Evolutionary conservation across 208 protist genomes (phyloP).

Genomic region (Phytomonas francai): DNA sequence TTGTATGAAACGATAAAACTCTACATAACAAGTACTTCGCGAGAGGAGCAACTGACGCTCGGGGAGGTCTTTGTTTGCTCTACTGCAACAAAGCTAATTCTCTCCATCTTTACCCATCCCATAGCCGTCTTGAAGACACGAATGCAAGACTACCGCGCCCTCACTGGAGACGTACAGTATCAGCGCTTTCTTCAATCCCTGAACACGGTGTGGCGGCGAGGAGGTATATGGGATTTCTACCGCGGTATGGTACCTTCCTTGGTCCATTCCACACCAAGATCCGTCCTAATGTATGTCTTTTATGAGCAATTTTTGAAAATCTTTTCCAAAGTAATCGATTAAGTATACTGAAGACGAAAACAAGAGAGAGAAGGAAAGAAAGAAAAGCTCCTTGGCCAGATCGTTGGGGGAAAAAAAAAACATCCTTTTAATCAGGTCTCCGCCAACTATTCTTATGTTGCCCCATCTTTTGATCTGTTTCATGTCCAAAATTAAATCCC

Average conservation of each 20-base stretch:
- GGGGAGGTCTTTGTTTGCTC: conserved; percentile 60
- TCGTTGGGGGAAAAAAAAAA: too few relatives aligned
- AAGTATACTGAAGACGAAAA: too few relatives aligned
- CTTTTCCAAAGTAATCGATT: too few relatives aligned
- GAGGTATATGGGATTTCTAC: conserved; percentile 52
- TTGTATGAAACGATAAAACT: conserved; percentile 75
- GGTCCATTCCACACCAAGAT: conserved; percentile 66
- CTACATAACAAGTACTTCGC: conserved; percentile 11
- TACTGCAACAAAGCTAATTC: conserved; percentile 42
- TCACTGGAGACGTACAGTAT: conserved; percentile 59
- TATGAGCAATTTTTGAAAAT: conserved; percentile 73
- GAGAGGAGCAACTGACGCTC: conserved; percentile 22
- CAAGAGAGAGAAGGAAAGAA: not conserved
- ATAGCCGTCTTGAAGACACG: conserved; percentile 72
- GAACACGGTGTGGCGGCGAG: conserved; percentile 25
- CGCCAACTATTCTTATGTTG: too few relatives aligned
- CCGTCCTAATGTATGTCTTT: conserved; percentile 59
- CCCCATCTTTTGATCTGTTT: too few relatives aligned
- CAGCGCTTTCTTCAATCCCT: conserved; percentile 44
- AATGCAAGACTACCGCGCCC: conserved; percentile 77
- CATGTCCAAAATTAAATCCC: too few relatives aligned
- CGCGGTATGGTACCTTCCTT: conserved; percentile 59
- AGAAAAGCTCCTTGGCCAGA: too few relatives aligned
- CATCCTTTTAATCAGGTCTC: too few relatives aligned
- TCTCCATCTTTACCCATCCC: conserved; percentile 55